These are phyloP conservation scores for Chlorophyllum brunneum DNA, from an alignment of 768 basidiomycete genomes.

Conservation along the genomic window DNA sequence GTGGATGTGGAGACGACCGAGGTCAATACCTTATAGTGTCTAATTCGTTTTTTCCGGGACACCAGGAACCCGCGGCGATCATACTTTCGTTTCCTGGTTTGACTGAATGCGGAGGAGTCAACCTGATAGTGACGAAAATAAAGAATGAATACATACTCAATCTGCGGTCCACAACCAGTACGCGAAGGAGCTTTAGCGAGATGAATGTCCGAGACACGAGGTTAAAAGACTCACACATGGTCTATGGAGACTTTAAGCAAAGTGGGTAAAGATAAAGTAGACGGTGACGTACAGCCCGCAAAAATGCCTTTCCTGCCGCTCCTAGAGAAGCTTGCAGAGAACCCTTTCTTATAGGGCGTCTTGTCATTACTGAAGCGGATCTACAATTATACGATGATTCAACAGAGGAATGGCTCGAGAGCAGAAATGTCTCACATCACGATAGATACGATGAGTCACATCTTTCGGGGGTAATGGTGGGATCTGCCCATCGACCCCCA, in stretches of 20 bases:
- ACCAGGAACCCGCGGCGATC: constrained; percentile 80
- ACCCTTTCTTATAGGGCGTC: constrained; percentile 87
- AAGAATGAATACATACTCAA: background rate
- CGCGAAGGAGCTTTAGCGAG: no score
- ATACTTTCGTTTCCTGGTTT: constrained; percentile 63
- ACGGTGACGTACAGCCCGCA: constrained; percentile 64
- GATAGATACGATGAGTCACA: constrained; percentile 87
- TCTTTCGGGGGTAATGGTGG: constrained; percentile 91
- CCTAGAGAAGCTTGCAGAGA: constrained; percentile 84
- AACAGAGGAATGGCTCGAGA: background rate
- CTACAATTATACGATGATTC: constrained; percentile 29
- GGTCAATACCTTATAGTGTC: constrained; percentile 57
- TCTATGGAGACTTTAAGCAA: constrained; percentile 32
- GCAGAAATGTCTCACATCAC: constrained; percentile 57
- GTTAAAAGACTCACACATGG: constrained; percentile 52
- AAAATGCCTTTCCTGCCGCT: constrained; percentile 90
- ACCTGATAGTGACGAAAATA: no score
- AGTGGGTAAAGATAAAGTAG: background rate
- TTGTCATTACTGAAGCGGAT: constrained; percentile 91
- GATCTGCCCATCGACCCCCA: constrained; percentile 75
- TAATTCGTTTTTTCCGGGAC: constrained; percentile 76
- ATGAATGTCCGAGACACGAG: no score
- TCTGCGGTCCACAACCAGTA: background rate
- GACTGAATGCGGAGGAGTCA: constrained; percentile 38
- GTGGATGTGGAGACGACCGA: background rate